Conservation (phyloP, 1,139 yeast species). For the Keqinozyma sinolaborantium region DNA sequence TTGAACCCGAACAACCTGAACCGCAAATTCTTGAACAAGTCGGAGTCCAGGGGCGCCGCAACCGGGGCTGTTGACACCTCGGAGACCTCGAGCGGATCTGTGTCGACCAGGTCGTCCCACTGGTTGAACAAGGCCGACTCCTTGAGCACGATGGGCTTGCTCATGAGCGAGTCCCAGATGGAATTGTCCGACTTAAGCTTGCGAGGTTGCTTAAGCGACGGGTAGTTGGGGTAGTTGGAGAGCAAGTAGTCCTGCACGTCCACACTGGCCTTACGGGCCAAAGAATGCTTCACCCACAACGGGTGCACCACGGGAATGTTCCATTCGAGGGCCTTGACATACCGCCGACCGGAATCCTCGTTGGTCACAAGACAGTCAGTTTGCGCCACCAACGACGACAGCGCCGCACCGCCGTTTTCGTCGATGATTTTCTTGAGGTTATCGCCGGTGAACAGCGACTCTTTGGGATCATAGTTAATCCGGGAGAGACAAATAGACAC, state of each 20-base stretch:
- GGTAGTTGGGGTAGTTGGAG: constrained; percentile 13
- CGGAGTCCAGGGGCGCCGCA: neutral
- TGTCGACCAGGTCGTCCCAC: constrained; percentile 8
- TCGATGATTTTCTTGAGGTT: constrained; percentile 27
- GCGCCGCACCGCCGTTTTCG: constrained; percentile 56
- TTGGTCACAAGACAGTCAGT: constrained; percentile 54
- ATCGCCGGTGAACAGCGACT: neutral
- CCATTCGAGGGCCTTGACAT: constrained; percentile 64
- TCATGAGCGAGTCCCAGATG: constrained; percentile 54
- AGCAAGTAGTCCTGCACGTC: constrained; percentile 43
- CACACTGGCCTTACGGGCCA: constrained; percentile 57
- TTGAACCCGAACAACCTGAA: constrained; percentile 8
- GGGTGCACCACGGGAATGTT: constrained; percentile 70
- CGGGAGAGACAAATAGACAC: constrained; percentile 53
- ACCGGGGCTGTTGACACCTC: too few relatives aligned
- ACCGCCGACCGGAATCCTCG: constrained; percentile 57
- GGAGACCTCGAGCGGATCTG: neutral
- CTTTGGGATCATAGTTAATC: constrained; percentile 22
- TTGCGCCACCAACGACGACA: constrained; percentile 52
- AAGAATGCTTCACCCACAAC: constrained; percentile 66
- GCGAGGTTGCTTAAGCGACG: constrained; percentile 4
- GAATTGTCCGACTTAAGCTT: constrained; percentile 21
- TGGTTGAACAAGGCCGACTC: constrained; percentile 20
- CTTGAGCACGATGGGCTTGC: constrained; percentile 18
- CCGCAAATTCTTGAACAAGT: constrained; percentile 6